Percentiles rank a stretch among this genome's conserved stretches.
These are phyloP conservation scores for Naganishia liquefaciens DNA, from an alignment of 1,284 basidiomycete species.

Conservation along the genomic window DNA sequence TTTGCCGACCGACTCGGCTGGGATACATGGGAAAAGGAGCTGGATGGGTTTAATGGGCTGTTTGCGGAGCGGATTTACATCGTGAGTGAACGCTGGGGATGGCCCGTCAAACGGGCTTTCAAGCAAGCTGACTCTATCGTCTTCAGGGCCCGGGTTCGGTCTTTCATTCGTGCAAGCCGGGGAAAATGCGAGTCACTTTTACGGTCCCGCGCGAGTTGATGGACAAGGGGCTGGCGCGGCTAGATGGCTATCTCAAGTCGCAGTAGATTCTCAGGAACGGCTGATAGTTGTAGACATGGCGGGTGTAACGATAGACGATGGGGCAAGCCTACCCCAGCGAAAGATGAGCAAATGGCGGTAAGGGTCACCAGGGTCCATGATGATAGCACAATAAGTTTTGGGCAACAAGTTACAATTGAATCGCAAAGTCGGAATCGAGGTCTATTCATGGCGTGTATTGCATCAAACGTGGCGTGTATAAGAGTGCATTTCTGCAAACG, in stretches of 20 bases:
- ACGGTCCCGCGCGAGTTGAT: constrained; percentile 31
- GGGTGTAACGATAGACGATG: too few relatives aligned
- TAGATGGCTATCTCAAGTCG: constrained; percentile 16
- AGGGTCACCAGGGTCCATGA: not conserved
- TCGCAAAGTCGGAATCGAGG: not conserved
- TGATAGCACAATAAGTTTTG: not conserved
- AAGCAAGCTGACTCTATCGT: too few relatives aligned
- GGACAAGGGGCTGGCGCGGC: constrained; percentile 25
- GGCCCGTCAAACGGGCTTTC: too few relatives aligned
- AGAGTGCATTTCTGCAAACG: too few relatives aligned
- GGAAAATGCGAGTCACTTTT: constrained; percentile 33
- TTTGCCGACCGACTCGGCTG: constrained; percentile 45
- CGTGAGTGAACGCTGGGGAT: constrained; percentile 34
- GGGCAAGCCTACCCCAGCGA: not conserved
- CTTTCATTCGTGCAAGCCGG: constrained; percentile 30
- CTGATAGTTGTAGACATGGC: too few relatives aligned
- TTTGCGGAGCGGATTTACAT: constrained; percentile 52
- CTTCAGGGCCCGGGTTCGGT: constrained; percentile 35
- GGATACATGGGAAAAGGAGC: constrained; percentile 43
- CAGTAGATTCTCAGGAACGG: too few relatives aligned
- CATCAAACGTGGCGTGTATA: too few relatives aligned
- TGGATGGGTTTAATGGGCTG: constrained; percentile 48
- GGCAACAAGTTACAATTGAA: not conserved
- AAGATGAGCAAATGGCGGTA: not conserved
- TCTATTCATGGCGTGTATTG: too few relatives aligned